Base-by-base conservation (phyloP, 2,329 filamentous ascomycete genomes). In the Penicillium sp. region DNA sequence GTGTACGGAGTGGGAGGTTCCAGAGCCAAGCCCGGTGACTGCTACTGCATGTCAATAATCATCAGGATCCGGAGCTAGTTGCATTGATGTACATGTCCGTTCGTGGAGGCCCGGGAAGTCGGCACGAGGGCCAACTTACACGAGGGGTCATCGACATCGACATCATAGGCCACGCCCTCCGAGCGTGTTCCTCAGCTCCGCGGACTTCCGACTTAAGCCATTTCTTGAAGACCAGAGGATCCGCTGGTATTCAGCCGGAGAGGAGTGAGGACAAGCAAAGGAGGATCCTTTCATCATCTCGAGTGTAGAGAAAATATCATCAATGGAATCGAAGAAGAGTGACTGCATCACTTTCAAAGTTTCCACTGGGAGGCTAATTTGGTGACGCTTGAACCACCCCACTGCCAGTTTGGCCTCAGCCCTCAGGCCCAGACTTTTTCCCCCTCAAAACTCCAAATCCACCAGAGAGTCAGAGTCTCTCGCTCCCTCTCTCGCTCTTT, bases 371-470 rank as follows among this genome's bases (percentile, higher is more conserved):
- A 31, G 9, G 31, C 40, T 22, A 27, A n/a, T 14, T 44, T 44
- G 11, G 41, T 44, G 41, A 44, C 19, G 41, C 13, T 27, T 27
- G 2, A 31, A 19, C 14, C 9, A 19, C 55, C 59, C 50, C 54
- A 54, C 58, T 47, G 57, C 57, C 16, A 14, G 49, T 54, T 52
- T 52, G 51, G 58, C 51, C 57, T 64, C 62, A 62, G 62, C 57
- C 61, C 36, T 64, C 36, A 60, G 66, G 62, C 64, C 61, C 53
- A 63, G 62, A 55, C 59, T 18, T 37, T 22, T 58, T 2, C 36
- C 4, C 50, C 11, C 37, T 53, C 50, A 50, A 63, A 47, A 47
- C 47, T 60, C 54, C 56, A 60, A 55, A 56, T 62, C 59, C 60
- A 18, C 39, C 31, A 39, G n/a, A 19, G 24, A 27, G 24, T 27